Percentiles rank a stretch among this genome's conserved stretches.
Evolutionary conservation across 805 yeast species (phyloP).

Genomic region (Cyberlindnera euphorbiae): DNA sequence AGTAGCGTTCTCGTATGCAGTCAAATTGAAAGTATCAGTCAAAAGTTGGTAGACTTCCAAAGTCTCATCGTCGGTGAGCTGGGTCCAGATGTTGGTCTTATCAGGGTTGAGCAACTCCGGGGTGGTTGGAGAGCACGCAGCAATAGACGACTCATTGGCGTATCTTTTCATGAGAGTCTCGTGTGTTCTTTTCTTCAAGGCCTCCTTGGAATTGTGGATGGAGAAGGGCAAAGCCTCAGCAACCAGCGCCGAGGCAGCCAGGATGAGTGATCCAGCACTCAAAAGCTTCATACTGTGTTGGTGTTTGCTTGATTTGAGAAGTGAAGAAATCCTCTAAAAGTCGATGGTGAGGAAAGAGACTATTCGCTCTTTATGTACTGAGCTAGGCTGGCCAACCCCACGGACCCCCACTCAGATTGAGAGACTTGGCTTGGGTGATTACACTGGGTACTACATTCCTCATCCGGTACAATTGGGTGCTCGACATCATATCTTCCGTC

Average conservation of each 20-base stretch:
- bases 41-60: conserved; percentile 13
- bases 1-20: conserved; percentile 18
- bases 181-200: conserved; percentile 9
- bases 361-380: no score
- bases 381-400: no score
- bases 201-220: conserved; percentile 8
- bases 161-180: conserved; percentile 5
- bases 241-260: conserved; percentile 6
- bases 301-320: no score
- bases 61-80: conserved; percentile 20
- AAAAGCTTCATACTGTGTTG: conserved; percentile 3
- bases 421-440: no score
- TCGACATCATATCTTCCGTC: no score
- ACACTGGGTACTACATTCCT: no score
- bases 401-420: no score
- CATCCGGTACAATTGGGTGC: no score
- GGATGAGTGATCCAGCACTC: conserved; percentile 1
- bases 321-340: no score
- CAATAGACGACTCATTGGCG: not conserved
- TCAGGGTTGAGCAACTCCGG: conserved; percentile 16
- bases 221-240: conserved; percentile 9
- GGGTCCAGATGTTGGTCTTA: conserved; percentile 23
- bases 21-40: conserved; percentile 16
- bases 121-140: conserved; percentile 9
- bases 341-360: no score